These are phyloP conservation scores for Thalia dealbata DNA, from an alignment of 176 grass and related monocot species.

Conservation along the genomic window DNA sequence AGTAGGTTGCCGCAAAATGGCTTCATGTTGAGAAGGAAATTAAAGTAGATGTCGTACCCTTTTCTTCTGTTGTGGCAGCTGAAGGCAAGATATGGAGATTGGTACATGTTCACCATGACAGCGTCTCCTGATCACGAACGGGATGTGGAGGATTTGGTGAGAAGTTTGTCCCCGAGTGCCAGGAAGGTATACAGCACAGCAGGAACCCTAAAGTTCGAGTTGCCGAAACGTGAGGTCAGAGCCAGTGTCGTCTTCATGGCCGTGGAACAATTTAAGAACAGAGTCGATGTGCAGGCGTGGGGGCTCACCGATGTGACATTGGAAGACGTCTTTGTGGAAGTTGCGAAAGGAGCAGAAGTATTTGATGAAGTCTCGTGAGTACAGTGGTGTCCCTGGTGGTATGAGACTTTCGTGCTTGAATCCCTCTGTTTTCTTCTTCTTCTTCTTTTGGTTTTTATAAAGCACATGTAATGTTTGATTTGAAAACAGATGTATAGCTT, in stretches of 20 bases:
- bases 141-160: conserved; percentile 33
- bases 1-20: no score
- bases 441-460: no score
- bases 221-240: conserved; percentile 40
- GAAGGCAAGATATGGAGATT: conserved; percentile 57
- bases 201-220: conserved; percentile 75
- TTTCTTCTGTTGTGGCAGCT: conserved; percentile 25
- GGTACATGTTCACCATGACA: conserved; percentile 49
- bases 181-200: conserved; percentile 49
- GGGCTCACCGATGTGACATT: conserved; percentile 62
- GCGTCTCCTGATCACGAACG: conserved; percentile 42
- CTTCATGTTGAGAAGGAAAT: no score
- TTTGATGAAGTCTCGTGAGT: conserved; percentile 14
- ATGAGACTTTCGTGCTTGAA: no score
- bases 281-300: conserved; percentile 53
- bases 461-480: no score
- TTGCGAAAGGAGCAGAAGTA: conserved; percentile 53
- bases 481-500: no score
- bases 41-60: no score
- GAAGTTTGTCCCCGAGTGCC: conserved; percentile 26
- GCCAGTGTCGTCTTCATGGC: conserved; percentile 43
- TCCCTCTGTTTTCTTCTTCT: no score
- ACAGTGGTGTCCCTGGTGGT: conserved; percentile 37
- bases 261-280: conserved; percentile 37
- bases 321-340: conserved; percentile 82